A percentile compares a stretch with the other conserved stretches of the same genome.
phyloP scores from a whole-genome alignment of 306 rosid species.

The Rubus idaeus region DNA sequence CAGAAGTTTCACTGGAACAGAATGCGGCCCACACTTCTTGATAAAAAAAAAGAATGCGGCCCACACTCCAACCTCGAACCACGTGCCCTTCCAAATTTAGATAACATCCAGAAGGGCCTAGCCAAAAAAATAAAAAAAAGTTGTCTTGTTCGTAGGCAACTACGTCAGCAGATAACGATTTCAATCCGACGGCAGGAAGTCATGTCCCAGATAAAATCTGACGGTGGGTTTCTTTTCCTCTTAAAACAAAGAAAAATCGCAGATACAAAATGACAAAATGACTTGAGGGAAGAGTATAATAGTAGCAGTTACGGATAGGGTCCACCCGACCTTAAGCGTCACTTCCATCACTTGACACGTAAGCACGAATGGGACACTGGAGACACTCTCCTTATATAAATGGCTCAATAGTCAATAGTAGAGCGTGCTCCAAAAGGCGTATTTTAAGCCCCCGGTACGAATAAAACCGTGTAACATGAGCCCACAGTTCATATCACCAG shows the following conservation, averaged over 20 bases:
- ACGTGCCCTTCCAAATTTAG: not conserved
- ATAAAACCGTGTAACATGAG: conserved; percentile 45
- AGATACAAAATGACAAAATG: not conserved
- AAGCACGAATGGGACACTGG: not conserved
- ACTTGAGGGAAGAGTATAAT: not conserved
- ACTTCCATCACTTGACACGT: conserved; percentile 11
- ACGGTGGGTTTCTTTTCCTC: not conserved
- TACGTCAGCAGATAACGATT: not conserved
- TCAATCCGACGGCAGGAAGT: not conserved
- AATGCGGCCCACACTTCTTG: not conserved
- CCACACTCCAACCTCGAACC: not conserved
- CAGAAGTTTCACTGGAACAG: too few relatives aligned
- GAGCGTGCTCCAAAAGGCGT: not conserved
- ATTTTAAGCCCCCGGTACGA: not conserved
- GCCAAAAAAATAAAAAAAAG: not conserved
- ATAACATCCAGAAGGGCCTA: not conserved
- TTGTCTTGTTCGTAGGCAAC: not conserved
- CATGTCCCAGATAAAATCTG: not conserved
- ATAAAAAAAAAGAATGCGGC: not conserved
- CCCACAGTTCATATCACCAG: conserved; percentile 48
- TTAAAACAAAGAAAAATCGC: not conserved
- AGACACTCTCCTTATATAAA: not conserved
- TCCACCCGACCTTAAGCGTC: not conserved
- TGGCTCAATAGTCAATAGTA: not conserved
- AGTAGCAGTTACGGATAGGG: not conserved